A percentile compares a stretch with the other conserved stretches of the same genome.
Evolutionary conservation across 2,329 filamentous ascomycete species (phyloP).

Genomic region (Anisogramma anomala): DNA sequence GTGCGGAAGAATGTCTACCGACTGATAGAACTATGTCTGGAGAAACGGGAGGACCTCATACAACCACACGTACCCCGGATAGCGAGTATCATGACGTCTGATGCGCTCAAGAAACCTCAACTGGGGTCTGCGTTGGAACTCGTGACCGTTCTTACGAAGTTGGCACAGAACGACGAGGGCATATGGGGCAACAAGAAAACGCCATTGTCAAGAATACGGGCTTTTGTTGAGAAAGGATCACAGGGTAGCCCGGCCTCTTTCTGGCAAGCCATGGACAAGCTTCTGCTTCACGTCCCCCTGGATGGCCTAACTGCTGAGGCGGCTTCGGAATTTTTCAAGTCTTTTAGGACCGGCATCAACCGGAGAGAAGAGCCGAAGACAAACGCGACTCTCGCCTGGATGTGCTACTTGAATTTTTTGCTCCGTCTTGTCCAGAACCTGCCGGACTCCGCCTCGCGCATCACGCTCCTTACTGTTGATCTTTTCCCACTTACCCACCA

Average conservation of each 20-base stretch:
- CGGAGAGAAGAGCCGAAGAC: constrained; percentile 62
- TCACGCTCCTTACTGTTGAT: constrained; percentile 34
- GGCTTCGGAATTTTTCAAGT: constrained; percentile 49
- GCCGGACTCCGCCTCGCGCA: constrained; percentile 29
- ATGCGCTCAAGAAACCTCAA: constrained; percentile 63
- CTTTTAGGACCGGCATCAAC: constrained; percentile 59
- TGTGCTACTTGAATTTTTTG: constrained; percentile 56
- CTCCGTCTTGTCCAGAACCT: constrained; percentile 40
- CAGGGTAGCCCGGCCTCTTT: constrained; percentile 61
- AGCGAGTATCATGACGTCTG: constrained; percentile 52
- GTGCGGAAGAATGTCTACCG: constrained; percentile 42
- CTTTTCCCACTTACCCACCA: constrained; percentile 44
- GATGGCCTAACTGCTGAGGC: constrained; percentile 34
- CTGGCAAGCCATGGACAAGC: constrained; percentile 56
- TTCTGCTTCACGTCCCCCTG: constrained; percentile 50
- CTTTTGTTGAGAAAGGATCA: constrained; percentile 73
- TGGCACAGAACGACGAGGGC: constrained; percentile 54
- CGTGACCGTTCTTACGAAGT: constrained; percentile 49
- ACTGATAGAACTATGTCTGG: constrained; percentile 37
- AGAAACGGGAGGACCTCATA: constrained; percentile 34
- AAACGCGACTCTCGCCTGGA: constrained; percentile 61
- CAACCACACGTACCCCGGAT: constrained; percentile 39
- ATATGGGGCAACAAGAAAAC: constrained; percentile 63
- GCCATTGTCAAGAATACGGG: constrained; percentile 45
- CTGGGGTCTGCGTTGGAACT: constrained; percentile 62